Conservation (phyloP, 2,329 filamentous ascomycete genomes). For the Akanthomyces dipterigenus region DNA sequence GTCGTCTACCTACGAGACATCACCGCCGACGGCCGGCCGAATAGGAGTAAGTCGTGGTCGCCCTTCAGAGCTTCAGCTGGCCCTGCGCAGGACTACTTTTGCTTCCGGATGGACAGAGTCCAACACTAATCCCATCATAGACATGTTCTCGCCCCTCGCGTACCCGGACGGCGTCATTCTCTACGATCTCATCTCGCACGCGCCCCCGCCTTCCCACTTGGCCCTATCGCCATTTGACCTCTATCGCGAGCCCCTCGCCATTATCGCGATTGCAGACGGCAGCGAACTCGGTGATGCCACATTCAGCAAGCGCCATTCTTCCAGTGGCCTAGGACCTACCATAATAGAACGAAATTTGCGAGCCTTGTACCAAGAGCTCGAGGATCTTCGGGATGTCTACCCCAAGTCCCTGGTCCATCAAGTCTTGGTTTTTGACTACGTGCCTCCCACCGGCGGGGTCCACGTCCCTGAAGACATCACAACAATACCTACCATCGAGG, state of each 20-base stretch:
- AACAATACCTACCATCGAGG: conserved; percentile 60
- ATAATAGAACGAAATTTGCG: conserved; percentile 51
- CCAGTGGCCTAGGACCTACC: conserved; percentile 42
- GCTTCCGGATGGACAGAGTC: not conserved
- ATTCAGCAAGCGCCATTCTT: conserved; percentile 49
- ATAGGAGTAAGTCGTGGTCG: conserved; percentile 62
- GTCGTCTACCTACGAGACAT: conserved; percentile 80
- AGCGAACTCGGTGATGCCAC: conserved; percentile 53
- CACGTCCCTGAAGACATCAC: conserved; percentile 62
- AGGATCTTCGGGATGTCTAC: conserved; percentile 64
- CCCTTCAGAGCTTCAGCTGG: not conserved
- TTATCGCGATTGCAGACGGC: conserved; percentile 82
- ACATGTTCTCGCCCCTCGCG: conserved; percentile 87
- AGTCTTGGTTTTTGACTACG: conserved; percentile 73
- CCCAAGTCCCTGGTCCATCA: conserved; percentile 72
- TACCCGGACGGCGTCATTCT: conserved; percentile 82
- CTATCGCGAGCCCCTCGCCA: conserved; percentile 74
- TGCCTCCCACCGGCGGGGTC: conserved; percentile 39
- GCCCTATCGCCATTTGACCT: conserved; percentile 83
- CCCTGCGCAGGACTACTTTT: not conserved
- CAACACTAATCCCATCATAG: conserved; percentile 36
- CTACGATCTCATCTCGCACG: conserved; percentile 78
- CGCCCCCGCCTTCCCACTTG: conserved; percentile 72
- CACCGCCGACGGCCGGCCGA: conserved; percentile 74
- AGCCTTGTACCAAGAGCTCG: conserved; percentile 59